Conservation (phyloP, 345 rosid genomes). For the Eucalyptus curtisii region DNA sequence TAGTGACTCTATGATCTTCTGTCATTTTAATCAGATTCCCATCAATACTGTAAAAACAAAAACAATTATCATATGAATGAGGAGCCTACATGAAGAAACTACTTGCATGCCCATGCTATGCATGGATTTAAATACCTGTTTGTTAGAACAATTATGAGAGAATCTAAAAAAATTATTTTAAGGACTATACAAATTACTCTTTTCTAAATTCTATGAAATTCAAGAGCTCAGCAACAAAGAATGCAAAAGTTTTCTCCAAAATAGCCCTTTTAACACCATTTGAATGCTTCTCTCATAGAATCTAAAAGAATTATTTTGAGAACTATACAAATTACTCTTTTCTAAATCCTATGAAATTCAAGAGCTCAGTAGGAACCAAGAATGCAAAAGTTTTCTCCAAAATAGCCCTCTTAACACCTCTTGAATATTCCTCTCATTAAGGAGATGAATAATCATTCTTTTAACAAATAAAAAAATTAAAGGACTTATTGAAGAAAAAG, state of each 20-base stretch:
- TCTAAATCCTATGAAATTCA: neutral
- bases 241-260: neutral
- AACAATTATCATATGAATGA: neutral
- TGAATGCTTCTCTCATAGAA: neutral
- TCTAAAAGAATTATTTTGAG: neutral
- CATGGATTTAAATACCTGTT: neutral
- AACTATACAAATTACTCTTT: neutral
- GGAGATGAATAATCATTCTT: neutral
- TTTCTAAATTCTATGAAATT: neutral
- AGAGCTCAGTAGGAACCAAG: neutral
- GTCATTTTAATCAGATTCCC: slow-evolving; percentile 75
- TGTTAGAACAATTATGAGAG: neutral
- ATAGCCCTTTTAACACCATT: neutral
- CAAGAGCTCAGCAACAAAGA: neutral
- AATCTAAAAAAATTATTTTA: neutral
- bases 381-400: neutral
- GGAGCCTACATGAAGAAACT: neutral
- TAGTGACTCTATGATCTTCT: slow-evolving; percentile 77
- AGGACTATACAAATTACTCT: neutral
- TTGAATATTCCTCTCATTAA: neutral
- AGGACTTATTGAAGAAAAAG: neutral
- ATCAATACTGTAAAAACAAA: slow-evolving; percentile 37
- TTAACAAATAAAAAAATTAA: neutral
- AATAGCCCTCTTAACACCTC: neutral
- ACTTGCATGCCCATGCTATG: neutral